These are phyloP conservation scores for Trametes cingulata DNA, from an alignment of 768 basidiomycete species.

Conservation along the genomic window DNA sequence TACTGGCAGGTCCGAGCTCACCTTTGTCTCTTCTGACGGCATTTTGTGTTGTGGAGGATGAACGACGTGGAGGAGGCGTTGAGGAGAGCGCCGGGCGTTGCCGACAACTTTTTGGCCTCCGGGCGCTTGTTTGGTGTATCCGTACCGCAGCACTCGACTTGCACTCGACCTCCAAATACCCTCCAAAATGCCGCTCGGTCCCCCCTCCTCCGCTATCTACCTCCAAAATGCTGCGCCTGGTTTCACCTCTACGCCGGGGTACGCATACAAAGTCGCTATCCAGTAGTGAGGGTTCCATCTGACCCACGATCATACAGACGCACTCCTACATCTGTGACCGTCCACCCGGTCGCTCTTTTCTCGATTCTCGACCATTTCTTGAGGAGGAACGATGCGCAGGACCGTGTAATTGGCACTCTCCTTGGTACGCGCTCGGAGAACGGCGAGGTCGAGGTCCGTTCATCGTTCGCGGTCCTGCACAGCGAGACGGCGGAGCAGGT, in stretches of 20 bases:
- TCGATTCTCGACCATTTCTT: constrained; percentile 97
- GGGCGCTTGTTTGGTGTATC: constrained; percentile 16
- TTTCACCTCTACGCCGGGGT: constrained; percentile 37
- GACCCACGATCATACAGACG: constrained; percentile 46
- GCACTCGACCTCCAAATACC: constrained; percentile 15
- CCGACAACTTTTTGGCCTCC: constrained; percentile 32
- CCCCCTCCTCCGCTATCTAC: constrained; percentile 47
- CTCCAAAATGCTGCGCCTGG: constrained; percentile 38
- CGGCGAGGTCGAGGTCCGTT: constrained; percentile 67
- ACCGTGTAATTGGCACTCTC: constrained; percentile 93
- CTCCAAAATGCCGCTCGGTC: constrained; percentile 48
- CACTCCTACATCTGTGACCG: constrained; percentile 69
- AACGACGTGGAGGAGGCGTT: constrained; percentile 35
- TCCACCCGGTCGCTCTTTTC: constrained; percentile 92
- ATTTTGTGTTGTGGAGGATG: constrained; percentile 43
- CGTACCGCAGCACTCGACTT: constrained; percentile 22
- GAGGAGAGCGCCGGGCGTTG: constrained; percentile 27
- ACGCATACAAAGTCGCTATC: constrained; percentile 12
- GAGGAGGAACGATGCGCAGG: constrained; percentile 76
- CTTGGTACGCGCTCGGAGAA: constrained; percentile 74
- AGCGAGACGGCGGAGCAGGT: constrained; percentile 91
- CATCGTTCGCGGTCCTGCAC: constrained; percentile 90
- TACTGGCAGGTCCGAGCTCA: constrained; percentile 34
- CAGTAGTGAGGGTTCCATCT: not conserved
- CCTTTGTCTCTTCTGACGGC: constrained; percentile 93